Percentiles rank a stretch among this genome's conserved stretches.
Evolutionary conservation across 257 asterid genomes (phyloP).

Genomic region (Lycium ferocissimum): DNA sequence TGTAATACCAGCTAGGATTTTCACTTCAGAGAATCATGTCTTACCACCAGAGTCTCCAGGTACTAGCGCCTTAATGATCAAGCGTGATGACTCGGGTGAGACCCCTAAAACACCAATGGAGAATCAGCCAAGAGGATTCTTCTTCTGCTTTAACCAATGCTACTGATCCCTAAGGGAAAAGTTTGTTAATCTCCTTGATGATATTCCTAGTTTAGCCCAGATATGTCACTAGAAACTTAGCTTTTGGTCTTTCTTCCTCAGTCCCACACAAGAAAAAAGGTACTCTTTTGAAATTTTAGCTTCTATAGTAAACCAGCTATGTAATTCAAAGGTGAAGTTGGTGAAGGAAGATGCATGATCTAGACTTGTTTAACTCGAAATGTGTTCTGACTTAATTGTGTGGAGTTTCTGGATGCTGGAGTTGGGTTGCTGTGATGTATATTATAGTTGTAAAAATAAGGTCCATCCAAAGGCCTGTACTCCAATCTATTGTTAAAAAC

Average conservation of each 20-base stretch:
- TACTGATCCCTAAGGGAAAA: conserved; percentile 37
- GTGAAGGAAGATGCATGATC: conserved; percentile 33
- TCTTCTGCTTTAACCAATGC: conserved; percentile 76
- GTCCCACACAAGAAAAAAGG: neutral
- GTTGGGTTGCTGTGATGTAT: conserved; percentile 68
- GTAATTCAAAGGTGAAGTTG: conserved; percentile 29
- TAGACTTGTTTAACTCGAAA: conserved; percentile 24
- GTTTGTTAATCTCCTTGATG: neutral
- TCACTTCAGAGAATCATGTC: conserved; percentile 64
- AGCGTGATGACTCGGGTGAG: conserved; percentile 58
- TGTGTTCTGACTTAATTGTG: conserved; percentile 34
- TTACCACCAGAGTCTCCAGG: conserved; percentile 96
- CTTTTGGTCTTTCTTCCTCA: conserved; percentile 28
- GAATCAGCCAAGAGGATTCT: conserved; percentile 55
- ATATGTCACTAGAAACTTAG: conserved; percentile 26
- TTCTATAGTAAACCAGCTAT: conserved; percentile 29
- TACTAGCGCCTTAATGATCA: conserved; percentile 83
- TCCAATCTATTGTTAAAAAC: conserved; percentile 46
- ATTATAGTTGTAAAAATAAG: conserved; percentile 57
- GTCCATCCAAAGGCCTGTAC: conserved; percentile 67
- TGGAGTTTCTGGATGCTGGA: conserved; percentile 40
- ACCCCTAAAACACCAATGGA: conserved; percentile 58
- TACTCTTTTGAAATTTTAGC: conserved; percentile 27
- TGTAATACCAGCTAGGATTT: conserved; percentile 57
- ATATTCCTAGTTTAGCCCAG: conserved; percentile 24